These are phyloP conservation scores for Candida labiduridarum DNA, from an alignment of 1,139 yeast species.

Conservation along the genomic window DNA sequence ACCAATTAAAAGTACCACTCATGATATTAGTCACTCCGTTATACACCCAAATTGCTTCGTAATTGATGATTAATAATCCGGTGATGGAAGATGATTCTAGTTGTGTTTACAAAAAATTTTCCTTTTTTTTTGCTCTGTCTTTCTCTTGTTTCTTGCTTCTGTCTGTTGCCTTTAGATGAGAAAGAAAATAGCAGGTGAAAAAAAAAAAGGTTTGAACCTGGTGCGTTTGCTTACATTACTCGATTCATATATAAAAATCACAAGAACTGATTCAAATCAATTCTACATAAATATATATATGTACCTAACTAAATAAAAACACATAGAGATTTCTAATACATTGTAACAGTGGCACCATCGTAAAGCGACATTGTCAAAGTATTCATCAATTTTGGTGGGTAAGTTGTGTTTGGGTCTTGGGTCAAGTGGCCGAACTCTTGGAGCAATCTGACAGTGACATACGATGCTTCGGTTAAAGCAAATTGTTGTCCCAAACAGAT, in stretches of 20 bases:
- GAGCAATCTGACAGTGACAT: conserved; percentile 26
- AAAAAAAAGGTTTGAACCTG: not conserved
- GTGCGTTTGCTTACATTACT: not conserved
- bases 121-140: not conserved
- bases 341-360: conserved; percentile 24
- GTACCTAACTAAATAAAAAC: not conserved
- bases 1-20: conserved; percentile 29
- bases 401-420: conserved; percentile 16
- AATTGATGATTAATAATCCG: not conserved
- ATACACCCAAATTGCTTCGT: not conserved
- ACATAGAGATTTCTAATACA: conserved; percentile 4
- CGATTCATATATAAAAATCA: not conserved
- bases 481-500: conserved; percentile 50
- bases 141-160: not conserved
- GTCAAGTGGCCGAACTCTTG: conserved; percentile 39
- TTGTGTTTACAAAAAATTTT: conserved; percentile 4
- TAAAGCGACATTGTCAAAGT: conserved; percentile 33
- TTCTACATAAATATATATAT: not conserved
- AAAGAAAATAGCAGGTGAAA: not conserved
- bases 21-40: not conserved
- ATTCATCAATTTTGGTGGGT: conserved; percentile 33
- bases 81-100: not conserved
- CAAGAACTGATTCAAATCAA: not conserved
- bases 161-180: not conserved
- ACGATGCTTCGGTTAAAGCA: conserved; percentile 48